A percentile compares a stretch with the other conserved stretches of the same genome.
Conservation (phyloP, 768 basidiomycete genomes). For the Daedaleopsis nitida region DNA sequence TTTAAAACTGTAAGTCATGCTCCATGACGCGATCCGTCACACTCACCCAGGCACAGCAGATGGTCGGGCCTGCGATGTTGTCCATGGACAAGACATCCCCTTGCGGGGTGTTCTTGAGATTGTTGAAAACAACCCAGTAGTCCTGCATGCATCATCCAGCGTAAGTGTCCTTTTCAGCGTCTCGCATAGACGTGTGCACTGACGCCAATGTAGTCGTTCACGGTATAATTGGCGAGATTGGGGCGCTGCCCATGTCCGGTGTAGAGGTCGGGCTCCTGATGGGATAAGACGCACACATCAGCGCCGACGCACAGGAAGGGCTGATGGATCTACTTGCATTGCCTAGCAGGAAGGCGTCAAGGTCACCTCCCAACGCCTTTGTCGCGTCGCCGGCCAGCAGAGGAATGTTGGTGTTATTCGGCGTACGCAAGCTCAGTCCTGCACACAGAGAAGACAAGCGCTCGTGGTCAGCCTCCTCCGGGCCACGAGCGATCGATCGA, state of each 20-base stretch:
- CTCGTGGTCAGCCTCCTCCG: constrained; percentile 1
- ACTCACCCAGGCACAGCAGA: constrained; percentile 55
- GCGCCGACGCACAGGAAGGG: neutral
- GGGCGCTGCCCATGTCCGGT: constrained; percentile 43
- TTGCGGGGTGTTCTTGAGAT: constrained; percentile 38
- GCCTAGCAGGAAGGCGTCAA: constrained; percentile 52
- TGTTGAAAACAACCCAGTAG: constrained; percentile 38
- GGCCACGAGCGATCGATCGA: neutral
- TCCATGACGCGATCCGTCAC: neutral
- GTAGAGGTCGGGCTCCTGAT: constrained; percentile 64
- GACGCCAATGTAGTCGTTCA: constrained; percentile 47
- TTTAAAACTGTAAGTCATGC: neutral
- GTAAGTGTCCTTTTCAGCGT: neutral
- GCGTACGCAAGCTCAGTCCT: constrained; percentile 47
- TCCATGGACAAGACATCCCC: constrained; percentile 41
- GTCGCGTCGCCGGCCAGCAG: constrained; percentile 38
- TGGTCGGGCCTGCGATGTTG: constrained; percentile 50
- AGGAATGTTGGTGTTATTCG: constrained; percentile 38
- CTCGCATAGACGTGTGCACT: constrained; percentile 10
- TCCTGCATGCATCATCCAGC: constrained; percentile 35
- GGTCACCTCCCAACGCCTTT: constrained; percentile 37
- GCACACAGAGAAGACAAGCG: constrained; percentile 3
- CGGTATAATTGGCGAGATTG: constrained; percentile 47
- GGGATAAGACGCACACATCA: neutral
- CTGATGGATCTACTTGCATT: constrained; percentile 40